Evolutionary conservation across 495 filamentous ascomycete species (phyloP).

Genomic region (Talaromyces liani): DNA sequence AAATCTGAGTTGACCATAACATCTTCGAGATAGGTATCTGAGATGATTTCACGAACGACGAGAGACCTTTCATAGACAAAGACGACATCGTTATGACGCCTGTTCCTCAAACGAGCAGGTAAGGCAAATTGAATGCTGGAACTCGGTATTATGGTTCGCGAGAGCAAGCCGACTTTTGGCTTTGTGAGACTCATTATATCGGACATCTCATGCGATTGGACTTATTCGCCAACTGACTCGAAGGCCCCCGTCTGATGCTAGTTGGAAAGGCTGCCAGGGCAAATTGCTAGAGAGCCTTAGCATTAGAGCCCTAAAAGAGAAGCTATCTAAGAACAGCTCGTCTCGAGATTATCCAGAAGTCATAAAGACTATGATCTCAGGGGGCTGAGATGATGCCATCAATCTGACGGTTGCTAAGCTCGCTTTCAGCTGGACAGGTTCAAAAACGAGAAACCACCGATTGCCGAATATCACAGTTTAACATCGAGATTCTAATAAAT

Average conservation of each 20-base stretch:
- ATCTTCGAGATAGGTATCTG: constrained; percentile 56
- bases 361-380: background rate
- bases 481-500: background rate
- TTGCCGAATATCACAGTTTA: background rate
- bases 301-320: background rate
- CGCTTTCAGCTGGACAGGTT: background rate
- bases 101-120: constrained; percentile 66
- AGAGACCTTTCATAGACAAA: constrained; percentile 66
- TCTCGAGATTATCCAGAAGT: background rate
- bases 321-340: background rate
- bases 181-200: background rate
- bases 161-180: constrained; percentile 53
- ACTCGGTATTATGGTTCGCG: constrained; percentile 68
- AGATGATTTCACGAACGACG: constrained; percentile 59
- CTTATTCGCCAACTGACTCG: background rate
- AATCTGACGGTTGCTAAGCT: background rate
- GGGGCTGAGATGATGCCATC: background rate
- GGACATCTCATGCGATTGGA: background rate
- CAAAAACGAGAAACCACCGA: background rate
- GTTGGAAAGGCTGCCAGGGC: background rate
- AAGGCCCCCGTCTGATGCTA: background rate
- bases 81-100: constrained; percentile 75
- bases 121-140: constrained; percentile 71
- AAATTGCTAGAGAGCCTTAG: background rate
- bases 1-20: constrained; percentile 70